A percentile compares a stretch with the other conserved stretches of the same genome.
Evolutionary conservation across 768 basidiomycete genomes (phyloP).

Genomic region (Tulasnella sp.): DNA sequence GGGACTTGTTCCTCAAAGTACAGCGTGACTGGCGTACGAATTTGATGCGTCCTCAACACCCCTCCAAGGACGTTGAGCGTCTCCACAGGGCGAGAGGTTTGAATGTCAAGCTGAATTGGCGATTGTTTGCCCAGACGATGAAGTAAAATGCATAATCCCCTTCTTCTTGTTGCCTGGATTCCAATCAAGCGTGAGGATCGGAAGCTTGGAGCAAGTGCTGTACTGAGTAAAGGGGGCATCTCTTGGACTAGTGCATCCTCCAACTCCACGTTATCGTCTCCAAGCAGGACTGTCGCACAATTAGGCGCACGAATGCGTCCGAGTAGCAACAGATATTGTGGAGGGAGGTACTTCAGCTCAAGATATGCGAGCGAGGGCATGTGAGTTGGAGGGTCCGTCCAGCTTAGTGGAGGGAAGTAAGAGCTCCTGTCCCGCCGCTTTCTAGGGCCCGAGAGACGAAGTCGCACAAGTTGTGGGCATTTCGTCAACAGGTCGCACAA

Average conservation of each 20-base stretch:
- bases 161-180: background rate
- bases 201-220: background rate
- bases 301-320: background rate
- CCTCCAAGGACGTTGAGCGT: background rate
- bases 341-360: background rate
- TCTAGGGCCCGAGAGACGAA: background rate
- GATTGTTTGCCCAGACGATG: background rate
- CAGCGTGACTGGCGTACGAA: background rate
- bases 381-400: background rate
- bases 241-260: background rate
- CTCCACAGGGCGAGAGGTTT: background rate
- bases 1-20: background rate
- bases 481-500: background rate
- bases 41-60: background rate
- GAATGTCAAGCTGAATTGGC: background rate
- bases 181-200: background rate
- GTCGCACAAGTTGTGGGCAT: background rate
- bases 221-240: background rate
- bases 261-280: background rate
- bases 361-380: background rate
- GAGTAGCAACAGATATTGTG: background rate
- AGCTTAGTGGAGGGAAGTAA: background rate
- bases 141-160: background rate
- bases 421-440: background rate
- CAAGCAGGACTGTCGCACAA: background rate